Evolutionary conservation across 2,329 filamentous ascomycete species (phyloP), one percentile per base, ranked within the genome.

Genomic region (Pseudogymnoascus sp.): DNA sequence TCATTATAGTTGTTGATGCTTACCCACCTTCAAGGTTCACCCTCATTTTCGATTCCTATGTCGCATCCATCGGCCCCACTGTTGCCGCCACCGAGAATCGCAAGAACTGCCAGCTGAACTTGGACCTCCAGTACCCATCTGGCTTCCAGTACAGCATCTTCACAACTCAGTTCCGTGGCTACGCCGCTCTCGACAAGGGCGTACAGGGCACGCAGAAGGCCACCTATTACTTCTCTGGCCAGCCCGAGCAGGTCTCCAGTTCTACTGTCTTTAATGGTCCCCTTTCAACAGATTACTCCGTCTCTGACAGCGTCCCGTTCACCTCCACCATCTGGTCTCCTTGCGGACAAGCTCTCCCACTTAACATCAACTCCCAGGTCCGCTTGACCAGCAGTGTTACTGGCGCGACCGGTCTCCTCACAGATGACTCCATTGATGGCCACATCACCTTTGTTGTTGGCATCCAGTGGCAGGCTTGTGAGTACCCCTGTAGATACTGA

Each of bases 301-400:
- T 71, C 71, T 76, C 76, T 60, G 80, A 82, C 68, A 69, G 75
- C 61, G 76, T 81, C 65, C 75, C 77, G 62, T 75, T 76, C 69
- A 76, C 77, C 45, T 79, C 78, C 37, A 75, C 76, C 43, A 78
- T 83, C 65, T 83, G 81, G 81, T 82, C 80, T 60, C 79, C 80
- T 14, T 83, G 81, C 73, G 80, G 80, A 62, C 71, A 73, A 21
- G 75, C 78, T 41, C 79, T 79, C 64, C 73, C 80, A 67, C 76
- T 83, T 69, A 83, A 83, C 74, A 80, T 83, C 76, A 82, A 83
- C 75, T 81, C 79, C 31, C 79, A 81, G 69, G 75, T 80, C 68
- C 78, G 78, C 67, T 71, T 80, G 65, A 74, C 72, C 6, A 69
- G 69, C 64, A 69, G 69, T 31, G 71, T 72, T 67, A 28, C 69